Base-by-base conservation (phyloP, 2,329 filamentous ascomycete genomes). In the Claviceps quebecensis region DNA sequence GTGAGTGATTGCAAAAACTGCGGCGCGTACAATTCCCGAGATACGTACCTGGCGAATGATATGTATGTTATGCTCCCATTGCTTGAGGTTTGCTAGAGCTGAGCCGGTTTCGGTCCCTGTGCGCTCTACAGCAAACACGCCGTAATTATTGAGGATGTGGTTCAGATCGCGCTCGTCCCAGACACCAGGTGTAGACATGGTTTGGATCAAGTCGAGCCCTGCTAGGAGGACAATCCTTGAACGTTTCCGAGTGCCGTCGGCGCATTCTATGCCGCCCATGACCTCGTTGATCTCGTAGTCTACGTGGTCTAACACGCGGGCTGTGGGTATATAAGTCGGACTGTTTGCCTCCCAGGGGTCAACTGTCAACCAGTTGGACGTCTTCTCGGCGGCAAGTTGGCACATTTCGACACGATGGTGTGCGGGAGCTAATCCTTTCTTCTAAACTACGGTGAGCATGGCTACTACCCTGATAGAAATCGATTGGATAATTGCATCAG, bases 21-120 rank as follows among this genome's bases (percentile, higher is more conserved):
- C 14, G 34, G 2, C 23, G 14, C 5, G 17, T 2, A 22, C 34
- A 38, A 2, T 17, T 16, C 3, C 5, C 8, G 11, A 39, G 40
- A 19, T 50, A 54, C 54, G 50, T 55, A 64, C 65, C 59, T 67
- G 65, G 52, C 87, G 85, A 56, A 95, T 91, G 50, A 95, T 85
- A 62, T 87, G 83, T 55, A 95, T 82, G 59, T 95, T 93, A 59
- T 89, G 80, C 61, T 87, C 83, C 79, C 85, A 96, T 54, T 81
- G 78, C 63, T 88, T 83, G 46, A 95, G 72, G 45, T 80, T 84
- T n/a, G 84, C 82, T 45, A 95, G 74, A 2, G 90, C 89, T 62
- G 94, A 86, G 56, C 95, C 86, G 48, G 94, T 85, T 61, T 95
- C 87, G 22, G 88, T 95, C 44, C 89, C 90, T 41, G 82, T 83